Evolutionary conservation across 805 yeast species (phyloP).

Genomic region (Candida maris): DNA sequence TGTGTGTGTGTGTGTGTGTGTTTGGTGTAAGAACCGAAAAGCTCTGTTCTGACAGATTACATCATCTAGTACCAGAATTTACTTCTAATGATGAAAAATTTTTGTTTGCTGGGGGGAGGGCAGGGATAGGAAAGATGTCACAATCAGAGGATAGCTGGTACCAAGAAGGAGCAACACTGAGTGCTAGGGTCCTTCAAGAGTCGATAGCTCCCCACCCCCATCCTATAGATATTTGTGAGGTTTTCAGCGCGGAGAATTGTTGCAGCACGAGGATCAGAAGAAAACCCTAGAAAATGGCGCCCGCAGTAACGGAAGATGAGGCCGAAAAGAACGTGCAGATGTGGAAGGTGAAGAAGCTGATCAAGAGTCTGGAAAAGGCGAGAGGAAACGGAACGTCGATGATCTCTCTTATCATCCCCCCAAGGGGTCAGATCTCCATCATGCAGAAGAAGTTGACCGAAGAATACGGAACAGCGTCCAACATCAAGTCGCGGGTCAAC

Average conservation of each 20-base stretch:
- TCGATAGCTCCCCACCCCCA: too few relatives aligned
- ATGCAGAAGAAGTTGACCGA: slow-evolving; percentile 90
- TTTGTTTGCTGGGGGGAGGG: background rate
- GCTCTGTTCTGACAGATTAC: too few relatives aligned
- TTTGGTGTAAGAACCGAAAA: too few relatives aligned
- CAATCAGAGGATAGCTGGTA: too few relatives aligned
- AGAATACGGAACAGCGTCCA: slow-evolving; percentile 98
- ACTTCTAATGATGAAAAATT: slow-evolving; percentile 1
- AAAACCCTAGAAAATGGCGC: slow-evolving; percentile 36
- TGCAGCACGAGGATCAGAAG: too few relatives aligned
- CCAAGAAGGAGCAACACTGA: background rate
- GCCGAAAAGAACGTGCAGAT: slow-evolving; percentile 97
- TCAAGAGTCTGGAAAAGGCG: slow-evolving; percentile 83
- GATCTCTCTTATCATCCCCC: slow-evolving; percentile 96
- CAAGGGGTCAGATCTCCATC: slow-evolving; percentile 88
- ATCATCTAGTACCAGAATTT: too few relatives aligned
- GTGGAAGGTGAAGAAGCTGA: slow-evolving; percentile 96
- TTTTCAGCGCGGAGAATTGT: too few relatives aligned
- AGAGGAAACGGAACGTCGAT: slow-evolving; percentile 99
- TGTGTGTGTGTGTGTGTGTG: too few relatives aligned
- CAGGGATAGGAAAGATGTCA: too few relatives aligned
- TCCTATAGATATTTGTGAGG: too few relatives aligned
- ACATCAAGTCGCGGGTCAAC: slow-evolving; percentile 96
- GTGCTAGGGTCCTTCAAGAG: too few relatives aligned
- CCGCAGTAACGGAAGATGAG: slow-evolving; percentile 54